Evolutionary conservation across 805 yeast genomes (phyloP), one percentile per base, ranked within the genome.

Genomic region (Cyberlindnera veronae): DNA sequence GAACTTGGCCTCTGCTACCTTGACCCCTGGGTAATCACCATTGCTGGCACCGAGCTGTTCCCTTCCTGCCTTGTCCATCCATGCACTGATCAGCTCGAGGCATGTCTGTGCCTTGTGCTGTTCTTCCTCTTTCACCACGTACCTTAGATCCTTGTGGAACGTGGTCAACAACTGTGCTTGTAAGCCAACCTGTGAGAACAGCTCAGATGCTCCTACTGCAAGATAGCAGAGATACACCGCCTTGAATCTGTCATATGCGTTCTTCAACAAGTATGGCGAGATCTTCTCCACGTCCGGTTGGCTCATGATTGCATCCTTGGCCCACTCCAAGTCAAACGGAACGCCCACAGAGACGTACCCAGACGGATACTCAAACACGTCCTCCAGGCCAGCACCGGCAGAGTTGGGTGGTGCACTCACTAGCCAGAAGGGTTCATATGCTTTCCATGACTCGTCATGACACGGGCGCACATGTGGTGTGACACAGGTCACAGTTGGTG

Each of bases 401-500:
- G 26, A 21, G 1, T 19, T 14, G 3, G 19, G 10, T 11, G 34
- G 17, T 6, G 13, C 20, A 14, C 13, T 10, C 13, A 20, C 26
- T 3, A 38, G 27, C 36, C 39, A 42, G 11, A 34, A 34, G 2
- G 32, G 32, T 6, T 38, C 41, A 11, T 28, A 15, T 17, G 45
- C 41, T 10, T 14, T 23, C 32, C 36, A 33, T 6, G 30, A 18
- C 8, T 24, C 31, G n/a, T 33, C 33, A 13, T 19, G 18, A 18
- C 39, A 33, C 2, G 36, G 27, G 7, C 40, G 32, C 23, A 41
- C 38, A 16, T 19, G 15, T 2, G 45, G 41, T 4, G 32, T 13
- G 5, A 29, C 5, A 20, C 38, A 29, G 20, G 28, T 33, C 14
- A 35, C 21, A 13, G 29, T 29, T 4, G 21, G 20, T 7, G 38